Evolutionary conservation across 2,329 filamentous ascomycete genomes (phyloP).

Genomic region (Hypoxylon sp.): DNA sequence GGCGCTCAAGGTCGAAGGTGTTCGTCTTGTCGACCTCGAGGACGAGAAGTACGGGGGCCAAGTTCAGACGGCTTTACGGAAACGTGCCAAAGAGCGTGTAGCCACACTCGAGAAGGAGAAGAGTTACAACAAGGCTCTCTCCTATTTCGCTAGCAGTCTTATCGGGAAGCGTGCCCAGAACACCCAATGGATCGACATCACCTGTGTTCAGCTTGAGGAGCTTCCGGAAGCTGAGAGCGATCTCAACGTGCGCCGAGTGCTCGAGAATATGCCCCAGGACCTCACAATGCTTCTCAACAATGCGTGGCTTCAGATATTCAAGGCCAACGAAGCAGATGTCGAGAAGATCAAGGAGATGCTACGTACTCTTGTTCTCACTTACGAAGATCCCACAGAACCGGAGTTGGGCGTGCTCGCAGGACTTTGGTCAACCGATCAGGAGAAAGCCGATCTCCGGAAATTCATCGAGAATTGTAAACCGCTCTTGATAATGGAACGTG

Average conservation of each 20-base stretch:
- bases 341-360: constrained; percentile 54
- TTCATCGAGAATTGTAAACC: constrained; percentile 52
- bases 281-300: constrained; percentile 48
- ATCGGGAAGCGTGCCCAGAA: constrained; percentile 53
- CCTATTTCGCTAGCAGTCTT: constrained; percentile 53
- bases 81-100: constrained; percentile 50
- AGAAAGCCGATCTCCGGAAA: constrained; percentile 46
- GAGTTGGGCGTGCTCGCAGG: constrained; percentile 51
- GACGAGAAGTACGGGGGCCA: constrained; percentile 50
- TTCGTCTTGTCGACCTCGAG: constrained; percentile 49
- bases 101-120: constrained; percentile 46
- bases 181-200: constrained; percentile 55
- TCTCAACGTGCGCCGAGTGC: constrained; percentile 48
- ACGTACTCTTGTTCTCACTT: constrained; percentile 51
- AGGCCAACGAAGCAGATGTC: constrained; percentile 41
- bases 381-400: constrained; percentile 50
- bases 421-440: constrained; percentile 43
- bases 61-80: constrained; percentile 48
- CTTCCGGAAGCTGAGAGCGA: constrained; percentile 50
- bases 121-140: constrained; percentile 52
- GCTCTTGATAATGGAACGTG: constrained; percentile 40
- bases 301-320: constrained; percentile 50
- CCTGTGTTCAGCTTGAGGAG: constrained; percentile 52
- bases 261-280: constrained; percentile 52
- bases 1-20: constrained; percentile 41